These are phyloP conservation scores for Filobasidium wieringae DNA, from an alignment of 768 basidiomycete genomes.

Conservation along the genomic window DNA sequence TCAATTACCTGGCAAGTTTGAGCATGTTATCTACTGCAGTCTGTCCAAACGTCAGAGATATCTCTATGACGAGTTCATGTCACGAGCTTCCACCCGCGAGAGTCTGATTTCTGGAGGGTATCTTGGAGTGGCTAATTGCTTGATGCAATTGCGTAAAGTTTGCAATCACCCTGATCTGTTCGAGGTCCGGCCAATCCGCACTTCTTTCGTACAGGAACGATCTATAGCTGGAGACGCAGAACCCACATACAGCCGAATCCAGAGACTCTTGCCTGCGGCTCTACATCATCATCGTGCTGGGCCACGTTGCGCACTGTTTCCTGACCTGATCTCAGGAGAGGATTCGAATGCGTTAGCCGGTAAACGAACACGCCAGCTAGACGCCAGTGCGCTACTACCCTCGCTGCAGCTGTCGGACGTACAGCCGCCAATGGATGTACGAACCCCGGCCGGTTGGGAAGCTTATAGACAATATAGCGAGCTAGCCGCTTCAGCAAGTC, in stretches of 20 bases:
- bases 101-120: slow-evolving; percentile 64
- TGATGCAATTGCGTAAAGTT: slow-evolving; percentile 43
- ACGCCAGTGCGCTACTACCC: slow-evolving; percentile 29
- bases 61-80: slow-evolving; percentile 93
- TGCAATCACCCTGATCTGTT: slow-evolving; percentile 43
- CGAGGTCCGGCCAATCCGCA: slow-evolving; percentile 41
- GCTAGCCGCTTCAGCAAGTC: not conserved
- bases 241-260: slow-evolving; percentile 38
- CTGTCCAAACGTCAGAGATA: slow-evolving; percentile 88
- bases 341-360: slow-evolving; percentile 14
- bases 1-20: slow-evolving; percentile 55
- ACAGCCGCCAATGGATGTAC: slow-evolving; percentile 33
- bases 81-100: slow-evolving; percentile 66
- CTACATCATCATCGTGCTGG: too few relatives aligned
- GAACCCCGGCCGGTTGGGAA: slow-evolving; percentile 62
- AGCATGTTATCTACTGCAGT: slow-evolving; percentile 76
- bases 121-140: slow-evolving; percentile 43
- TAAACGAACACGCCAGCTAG: slow-evolving; percentile 20
- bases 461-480: slow-evolving; percentile 43
- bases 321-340: not conserved
- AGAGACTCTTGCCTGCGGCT: slow-evolving; percentile 26
- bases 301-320: too few relatives aligned
- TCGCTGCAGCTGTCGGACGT: not conserved
- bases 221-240: slow-evolving; percentile 37
- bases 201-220: slow-evolving; percentile 42